Conservation (phyloP, 164 flowering plant species). For the Liriodendron chinense region DNA sequence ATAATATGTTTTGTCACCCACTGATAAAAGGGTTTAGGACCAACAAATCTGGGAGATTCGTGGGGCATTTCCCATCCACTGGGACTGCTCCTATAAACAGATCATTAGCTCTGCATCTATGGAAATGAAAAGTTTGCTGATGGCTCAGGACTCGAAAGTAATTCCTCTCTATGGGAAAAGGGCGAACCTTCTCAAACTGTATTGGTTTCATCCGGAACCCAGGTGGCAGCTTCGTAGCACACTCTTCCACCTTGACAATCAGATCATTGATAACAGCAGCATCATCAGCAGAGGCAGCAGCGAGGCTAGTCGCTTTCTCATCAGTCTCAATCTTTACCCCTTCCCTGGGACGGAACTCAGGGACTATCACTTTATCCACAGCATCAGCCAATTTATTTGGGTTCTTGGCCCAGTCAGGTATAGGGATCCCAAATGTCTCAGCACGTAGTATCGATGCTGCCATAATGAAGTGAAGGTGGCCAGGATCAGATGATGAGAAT, state of each 20-base stretch:
- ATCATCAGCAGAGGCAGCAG: conserved; percentile 70
- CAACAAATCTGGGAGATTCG: too few relatives aligned
- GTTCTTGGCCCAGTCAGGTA: conserved; percentile 67
- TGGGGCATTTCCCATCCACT: too few relatives aligned
- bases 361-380: conserved; percentile 56
- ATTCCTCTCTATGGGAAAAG: neutral
- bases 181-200: conserved; percentile 79
- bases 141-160: too few relatives aligned
- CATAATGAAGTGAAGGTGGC: conserved; percentile 62
- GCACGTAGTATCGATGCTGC: conserved; percentile 72
- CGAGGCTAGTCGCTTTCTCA: conserved; percentile 65
- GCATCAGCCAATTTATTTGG: conserved; percentile 54
- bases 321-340: conserved; percentile 72
- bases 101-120: too few relatives aligned
- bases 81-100: too few relatives aligned
- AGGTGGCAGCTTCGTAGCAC: conserved; percentile 38
- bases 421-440: conserved; percentile 69
- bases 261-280: conserved; percentile 58
- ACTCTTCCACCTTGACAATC: conserved; percentile 45
- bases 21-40: neutral
- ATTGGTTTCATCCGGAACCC: conserved; percentile 75
- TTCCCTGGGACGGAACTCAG: conserved; percentile 71
- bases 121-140: too few relatives aligned
- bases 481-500: conserved; percentile 51
- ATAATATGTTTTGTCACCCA: neutral